Conservation (phyloP, 2,329 filamentous ascomycete species). For the Myriosclerotinia curreyana region DNA sequence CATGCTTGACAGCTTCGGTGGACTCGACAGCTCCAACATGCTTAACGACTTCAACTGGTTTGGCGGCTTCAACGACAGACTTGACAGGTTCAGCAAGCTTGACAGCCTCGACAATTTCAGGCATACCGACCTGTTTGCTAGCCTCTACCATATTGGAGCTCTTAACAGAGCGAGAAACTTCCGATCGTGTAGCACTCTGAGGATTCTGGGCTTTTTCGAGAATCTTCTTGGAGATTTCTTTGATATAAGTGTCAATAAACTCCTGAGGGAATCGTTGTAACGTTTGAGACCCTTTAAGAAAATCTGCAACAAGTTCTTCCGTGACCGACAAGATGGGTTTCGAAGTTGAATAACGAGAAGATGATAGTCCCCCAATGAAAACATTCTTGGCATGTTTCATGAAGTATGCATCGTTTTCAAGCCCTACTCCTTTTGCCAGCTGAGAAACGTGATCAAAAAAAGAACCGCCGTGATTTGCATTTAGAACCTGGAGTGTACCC, state of each 20-base stretch:
- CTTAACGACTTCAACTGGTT: background rate
- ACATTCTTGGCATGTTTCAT: slow-evolving; percentile 20
- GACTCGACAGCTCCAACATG: background rate
- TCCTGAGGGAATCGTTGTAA: slow-evolving; percentile 9
- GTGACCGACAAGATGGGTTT: slow-evolving; percentile 10
- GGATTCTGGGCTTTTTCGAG: slow-evolving; percentile 21
- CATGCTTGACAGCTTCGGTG: background rate
- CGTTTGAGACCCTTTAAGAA: slow-evolving; percentile 14
- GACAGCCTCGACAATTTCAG: background rate
- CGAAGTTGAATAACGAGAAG: slow-evolving; percentile 20
- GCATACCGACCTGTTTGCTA: background rate
- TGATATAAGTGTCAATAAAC: slow-evolving; percentile 9
- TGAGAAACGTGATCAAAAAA: slow-evolving; percentile 20
- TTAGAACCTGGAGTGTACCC: slow-evolving; percentile 15
- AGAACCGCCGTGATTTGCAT: slow-evolving; percentile 11
- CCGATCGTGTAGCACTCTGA: background rate
- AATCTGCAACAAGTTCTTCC: slow-evolving; percentile 12
- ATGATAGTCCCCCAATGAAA: slow-evolving; percentile 20
- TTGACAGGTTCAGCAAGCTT: background rate
- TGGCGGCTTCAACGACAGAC: background rate
- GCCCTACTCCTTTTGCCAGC: slow-evolving; percentile 6
- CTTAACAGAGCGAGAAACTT: background rate
- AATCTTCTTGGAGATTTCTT: slow-evolving; percentile 19
- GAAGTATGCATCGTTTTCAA: slow-evolving; percentile 18
- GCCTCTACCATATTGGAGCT: background rate